Evolutionary conservation across 305 asterid genomes (phyloP), one percentile per base, ranked within the genome.

Genomic region (Rubia peregrina): DNA sequence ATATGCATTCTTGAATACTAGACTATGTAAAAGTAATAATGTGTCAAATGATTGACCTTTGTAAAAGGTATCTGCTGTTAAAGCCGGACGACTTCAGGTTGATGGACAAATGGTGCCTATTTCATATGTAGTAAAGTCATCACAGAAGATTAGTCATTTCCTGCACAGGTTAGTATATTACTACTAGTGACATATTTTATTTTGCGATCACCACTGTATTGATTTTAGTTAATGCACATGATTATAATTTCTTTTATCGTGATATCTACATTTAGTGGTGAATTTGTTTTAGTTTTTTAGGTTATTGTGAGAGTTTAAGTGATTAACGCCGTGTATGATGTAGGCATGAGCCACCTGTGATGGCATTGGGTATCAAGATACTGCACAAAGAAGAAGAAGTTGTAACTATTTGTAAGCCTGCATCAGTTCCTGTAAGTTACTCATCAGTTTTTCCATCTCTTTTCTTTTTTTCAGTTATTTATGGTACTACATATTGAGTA

Each of bases 281-380:
- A 53, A 69, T 55, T 17, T 73, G 42, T 73, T 42, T 51, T 70
- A 3, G 21, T 51, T 55, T 71, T 60, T 49, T 5, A 48, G 55
- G 44, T 33, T 61, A 53, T 62, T 36, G 33, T 63, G 69, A 26
- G 48, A 71, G 67, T 73, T 75, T 74, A 65, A 79, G 84, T 75
- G 68, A 67, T 72, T 88, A 82, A 87, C 83, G 66, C 59, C 63
- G 75, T 78, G 78, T 85, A 83, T 84, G 83, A 66, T 90, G 90
- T 87, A 94, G 99, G 96, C 99, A 94, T 74, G 99, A 91, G 85
- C 99, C 99, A 65, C 99, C 98, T 13, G 98, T 94, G 72, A 84
- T 80, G 96, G 96, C 96, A n/a, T 68, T 64, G 86, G 86, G 87
- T 77, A 83, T 94, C 61, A 72, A 85, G 85, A 79, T 94, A 85